phyloP scores from a whole-genome alignment of 208 protist species.

The Trichomonas tenax region DNA sequence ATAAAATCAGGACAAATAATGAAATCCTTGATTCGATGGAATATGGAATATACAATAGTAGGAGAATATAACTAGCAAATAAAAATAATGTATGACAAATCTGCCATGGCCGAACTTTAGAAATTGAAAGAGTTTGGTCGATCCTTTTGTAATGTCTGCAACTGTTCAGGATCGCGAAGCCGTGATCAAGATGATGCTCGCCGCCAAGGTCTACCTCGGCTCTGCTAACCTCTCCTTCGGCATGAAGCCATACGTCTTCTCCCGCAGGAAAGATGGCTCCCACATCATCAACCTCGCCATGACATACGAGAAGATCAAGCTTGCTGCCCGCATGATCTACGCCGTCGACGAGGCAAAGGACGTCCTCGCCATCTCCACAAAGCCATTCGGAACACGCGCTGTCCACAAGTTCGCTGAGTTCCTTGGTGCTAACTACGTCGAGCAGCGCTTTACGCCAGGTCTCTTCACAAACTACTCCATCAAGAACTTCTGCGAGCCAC shows the following conservation, averaged over 20 bases:
- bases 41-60: too few species aligned
- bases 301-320: conserved; percentile 94
- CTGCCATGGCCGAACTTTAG: not conserved
- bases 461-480: conserved; percentile 85
- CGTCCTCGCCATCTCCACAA: conserved; percentile 77
- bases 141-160: not conserved
- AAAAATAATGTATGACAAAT: not conserved
- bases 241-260: conserved; percentile 8
- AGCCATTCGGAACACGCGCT: conserved; percentile 39
- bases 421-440: conserved; percentile 66
- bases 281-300: conserved; percentile 92
- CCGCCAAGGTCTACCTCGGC: not conserved
- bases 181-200: not conserved
- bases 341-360: conserved; percentile 93
- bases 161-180: not conserved
- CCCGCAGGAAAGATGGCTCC: conserved; percentile 43
- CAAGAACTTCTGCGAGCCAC: conserved; percentile 91
- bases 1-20: too few species aligned
- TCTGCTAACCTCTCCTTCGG: not conserved
- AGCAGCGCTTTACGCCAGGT: conserved; percentile 85
- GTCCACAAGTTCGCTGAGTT: conserved; percentile 86
- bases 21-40: too few species aligned
- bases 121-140: not conserved
- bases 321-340: conserved; percentile 90
- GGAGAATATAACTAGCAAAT: too few species aligned